Evolutionary conservation across 495 filamentous ascomycete species (phyloP), one percentile per base, ranked within the genome.

Genomic region (Trichodelitschia bisporula): DNA sequence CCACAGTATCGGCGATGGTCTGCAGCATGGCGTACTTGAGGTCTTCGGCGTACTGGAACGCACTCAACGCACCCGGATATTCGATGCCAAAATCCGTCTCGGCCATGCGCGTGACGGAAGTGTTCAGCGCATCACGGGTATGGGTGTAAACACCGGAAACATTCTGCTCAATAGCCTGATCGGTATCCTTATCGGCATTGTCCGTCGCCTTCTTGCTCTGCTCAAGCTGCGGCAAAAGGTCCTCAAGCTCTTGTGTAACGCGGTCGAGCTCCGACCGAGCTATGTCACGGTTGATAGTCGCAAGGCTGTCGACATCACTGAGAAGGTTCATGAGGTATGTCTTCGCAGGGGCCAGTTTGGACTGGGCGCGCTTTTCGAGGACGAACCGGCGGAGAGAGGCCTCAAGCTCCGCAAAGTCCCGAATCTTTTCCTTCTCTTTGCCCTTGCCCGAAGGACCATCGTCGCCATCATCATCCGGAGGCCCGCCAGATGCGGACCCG

Each of bases 311-410:
- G 12, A 97, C 50, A 46, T 95, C 86, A 29, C 73, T 66, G 26
- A 97, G 61, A 24, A 95, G 64, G 46, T 97, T 95, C 39, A 83
- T 58, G n/a, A 97, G 69, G 42, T 95, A 97, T 3, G 83, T 93
- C 50, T 77, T 83, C 1, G 86, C 86, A 14, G 86, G 86, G 10
- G 86, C 86, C 39, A 97, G 64, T 52, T 97, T 97, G 9, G 84
- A 93, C 11, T 79, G 66, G 18, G 86, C 80, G 28, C 86, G 69
- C 55, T 92, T 93, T 43, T 95, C 86, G 28, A 97, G 69, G 19
- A 97, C 86, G 44, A 97, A 97, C 31, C 80, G 70, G 29, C 89
- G 66, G 32, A 97, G 50, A 19, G 83, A 80, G 35, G 74, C 62
- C 50, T 97, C 86, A 5, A 95, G 61, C 19, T 73, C 69, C 40